phyloP scores from a whole-genome alignment of 140 eudicot genomes.

The Bidens hawaiensis region DNA sequence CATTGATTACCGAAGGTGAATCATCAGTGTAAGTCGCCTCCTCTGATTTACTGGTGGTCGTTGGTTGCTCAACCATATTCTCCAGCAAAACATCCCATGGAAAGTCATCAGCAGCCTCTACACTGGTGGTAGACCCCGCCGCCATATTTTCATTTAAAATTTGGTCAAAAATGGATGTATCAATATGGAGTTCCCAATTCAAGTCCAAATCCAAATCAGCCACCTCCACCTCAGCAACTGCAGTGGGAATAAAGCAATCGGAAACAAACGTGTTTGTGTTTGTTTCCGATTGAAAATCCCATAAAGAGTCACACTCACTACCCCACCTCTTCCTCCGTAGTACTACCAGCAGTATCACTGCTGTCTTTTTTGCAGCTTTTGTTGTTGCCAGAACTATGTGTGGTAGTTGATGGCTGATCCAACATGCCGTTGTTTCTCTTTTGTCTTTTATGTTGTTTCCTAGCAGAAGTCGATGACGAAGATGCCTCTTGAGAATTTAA shows the following conservation, averaged over 20 bases:
- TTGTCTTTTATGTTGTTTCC: neutral
- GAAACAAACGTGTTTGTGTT: too few species aligned
- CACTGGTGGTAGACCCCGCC: neutral
- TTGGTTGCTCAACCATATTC: constrained; percentile 13
- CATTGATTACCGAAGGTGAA: constrained; percentile 16
- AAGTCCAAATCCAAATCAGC: constrained; percentile 20
- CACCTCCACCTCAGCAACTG: constrained; percentile 4
- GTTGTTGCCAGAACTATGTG: too few species aligned
- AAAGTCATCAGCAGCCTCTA: too few species aligned
- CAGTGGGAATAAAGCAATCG: neutral
- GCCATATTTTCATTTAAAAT: constrained; percentile 9
- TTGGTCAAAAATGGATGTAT: too few species aligned
- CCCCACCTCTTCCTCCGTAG: constrained; percentile 3
- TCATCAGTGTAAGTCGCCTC: neutral
- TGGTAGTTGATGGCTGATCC: constrained; percentile 5
- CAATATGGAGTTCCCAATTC: too few species aligned
- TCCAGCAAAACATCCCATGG: too few species aligned
- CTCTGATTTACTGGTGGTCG: neutral
- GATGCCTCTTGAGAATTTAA: neutral
- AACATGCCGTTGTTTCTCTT: constrained; percentile 21
- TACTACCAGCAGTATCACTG: too few species aligned
- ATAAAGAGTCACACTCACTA: constrained; percentile 24
- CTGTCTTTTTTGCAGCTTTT: too few species aligned
- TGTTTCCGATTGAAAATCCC: neutral
- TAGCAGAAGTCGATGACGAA: neutral